Percentiles rank a stretch among this genome's conserved stretches.
These are phyloP conservation scores for Lagenidium sp. DNA, from an alignment of 352 stramenopile species.

Conservation along the genomic window DNA sequence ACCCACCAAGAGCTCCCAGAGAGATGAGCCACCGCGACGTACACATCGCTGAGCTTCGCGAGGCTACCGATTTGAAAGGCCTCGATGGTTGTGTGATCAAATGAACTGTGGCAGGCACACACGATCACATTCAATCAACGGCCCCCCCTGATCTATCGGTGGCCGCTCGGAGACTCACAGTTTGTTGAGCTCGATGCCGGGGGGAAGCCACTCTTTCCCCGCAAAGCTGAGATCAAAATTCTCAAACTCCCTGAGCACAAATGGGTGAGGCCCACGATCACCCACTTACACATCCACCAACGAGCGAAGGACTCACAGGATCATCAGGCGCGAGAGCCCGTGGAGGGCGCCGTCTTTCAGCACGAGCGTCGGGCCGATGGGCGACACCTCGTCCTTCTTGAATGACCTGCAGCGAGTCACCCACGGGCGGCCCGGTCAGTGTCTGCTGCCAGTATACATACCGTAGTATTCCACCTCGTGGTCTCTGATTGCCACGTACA, in stretches of 20 bases:
- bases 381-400: constrained; percentile 5
- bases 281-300: not conserved
- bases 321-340: constrained; percentile 11
- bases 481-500: constrained; percentile 3
- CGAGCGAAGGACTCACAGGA: constrained; percentile 6
- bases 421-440: not conserved
- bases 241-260: constrained; percentile 10
- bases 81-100: too few species aligned
- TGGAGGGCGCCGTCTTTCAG: constrained; percentile 9
- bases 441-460: not conserved
- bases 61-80: too few species aligned
- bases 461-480: not conserved
- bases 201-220: constrained; percentile 11
- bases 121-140: too few species aligned
- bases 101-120: too few species aligned
- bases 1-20: too few species aligned
- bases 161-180: too few species aligned
- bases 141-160: too few species aligned
- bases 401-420: constrained; percentile 4
- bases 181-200: constrained; percentile 3
- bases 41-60: too few species aligned
- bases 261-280: not conserved
- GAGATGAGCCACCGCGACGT: too few species aligned
- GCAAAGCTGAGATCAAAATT: constrained; percentile 18
- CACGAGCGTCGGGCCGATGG: constrained; percentile 11